phyloP scores from a whole-genome alignment of 2,329 filamentous ascomycete genomes.

The Clarireedia monteithiana region DNA sequence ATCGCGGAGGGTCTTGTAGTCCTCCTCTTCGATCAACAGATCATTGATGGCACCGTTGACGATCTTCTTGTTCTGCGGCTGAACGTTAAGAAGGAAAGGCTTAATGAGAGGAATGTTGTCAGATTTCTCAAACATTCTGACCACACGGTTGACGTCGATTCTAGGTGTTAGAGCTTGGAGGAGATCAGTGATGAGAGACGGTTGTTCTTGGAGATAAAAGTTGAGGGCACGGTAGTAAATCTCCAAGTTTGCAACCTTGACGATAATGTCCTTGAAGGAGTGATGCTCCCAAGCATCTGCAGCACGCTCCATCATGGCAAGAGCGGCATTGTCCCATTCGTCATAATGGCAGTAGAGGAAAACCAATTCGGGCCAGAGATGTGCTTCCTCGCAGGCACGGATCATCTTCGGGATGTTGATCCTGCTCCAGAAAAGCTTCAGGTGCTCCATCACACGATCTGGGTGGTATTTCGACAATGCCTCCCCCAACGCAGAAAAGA shows the following conservation, averaged over 20 bases:
- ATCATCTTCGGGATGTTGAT: conserved; percentile 99
- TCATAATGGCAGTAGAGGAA: conserved; percentile 99
- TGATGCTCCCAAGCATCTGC: conserved; percentile 99
- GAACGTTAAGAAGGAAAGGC: conserved; percentile 94
- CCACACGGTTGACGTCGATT: conserved; percentile 97
- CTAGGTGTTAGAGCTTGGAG: conserved; percentile 85
- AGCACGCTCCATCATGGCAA: conserved; percentile 96
- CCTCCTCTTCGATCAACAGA: conserved; percentile 94
- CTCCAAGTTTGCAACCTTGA: conserved; percentile 97
- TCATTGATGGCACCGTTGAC: conserved; percentile 99
- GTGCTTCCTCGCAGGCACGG: conserved; percentile 83
- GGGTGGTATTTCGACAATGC: conserved; percentile 92
- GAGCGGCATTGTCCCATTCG: conserved; percentile 92
- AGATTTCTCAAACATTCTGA: conserved; percentile 97
- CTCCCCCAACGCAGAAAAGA: conserved; percentile 92
- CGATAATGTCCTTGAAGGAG: conserved; percentile 96
- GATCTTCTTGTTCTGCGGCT: conserved; percentile 93
- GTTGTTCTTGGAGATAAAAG: conserved; percentile 97
- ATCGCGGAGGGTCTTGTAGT: conserved; percentile 96
- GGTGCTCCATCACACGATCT: conserved; percentile 94
- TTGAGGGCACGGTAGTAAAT: conserved; percentile 97
- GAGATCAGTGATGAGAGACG: conserved; percentile 89
- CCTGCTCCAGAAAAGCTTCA: conserved; percentile 96
- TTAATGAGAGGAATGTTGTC: conserved; percentile 98
- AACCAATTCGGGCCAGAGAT: conserved; percentile 94